Base-by-base conservation (phyloP, 1,139 yeast genomes). In the Blastobotrys serpentis region DNA sequence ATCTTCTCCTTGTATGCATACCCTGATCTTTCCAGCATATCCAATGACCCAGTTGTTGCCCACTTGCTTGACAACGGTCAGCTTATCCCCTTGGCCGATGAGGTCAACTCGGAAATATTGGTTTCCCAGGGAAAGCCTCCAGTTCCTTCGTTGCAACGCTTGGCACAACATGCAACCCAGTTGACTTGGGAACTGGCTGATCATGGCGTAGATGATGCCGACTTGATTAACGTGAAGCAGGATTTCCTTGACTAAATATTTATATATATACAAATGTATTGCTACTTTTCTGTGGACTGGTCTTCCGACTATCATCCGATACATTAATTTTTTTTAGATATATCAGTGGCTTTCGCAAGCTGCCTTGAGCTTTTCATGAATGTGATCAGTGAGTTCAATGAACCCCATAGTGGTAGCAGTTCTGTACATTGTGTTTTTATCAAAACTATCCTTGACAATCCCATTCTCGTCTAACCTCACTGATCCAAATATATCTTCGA, bases 401-500 rank as follows among this genome's bases (percentile, higher is more conserved):
- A 82, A 70, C 1, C 92, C 92, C 43, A 76, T 73, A 7, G 69
- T 65, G 41, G 80, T 79, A 49, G 81, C 75, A 10, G 81, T 53
- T 10, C 86, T 69, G 64, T 86, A 86, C 74, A 82, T 71, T 22
- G 65, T 60, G 61, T 86, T 86, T 2, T 70, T 61, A 60, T 85
- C 80, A 57, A 80, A 86, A n/a, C 80, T 70, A 1, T 68, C 75
- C 0, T 72, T 72, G 1, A 79, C 67, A 53, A 86, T 82, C 47
- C 72, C 70, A n/a, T 71, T 64, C 0, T 60, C 66, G 55, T 78
- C 77, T 3, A 86, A 83, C 55, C 75, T 75, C 4, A 86, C 81
- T 58, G 83, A 84, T 0, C 95, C 95, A 51, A 82, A 71, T 1
- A 81, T 81, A 58, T 84, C 84, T 53, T 83, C 88, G 3, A 84